Conservation (phyloP, 352 stramenopile species). For the Phytophthora agathidicida region DNA sequence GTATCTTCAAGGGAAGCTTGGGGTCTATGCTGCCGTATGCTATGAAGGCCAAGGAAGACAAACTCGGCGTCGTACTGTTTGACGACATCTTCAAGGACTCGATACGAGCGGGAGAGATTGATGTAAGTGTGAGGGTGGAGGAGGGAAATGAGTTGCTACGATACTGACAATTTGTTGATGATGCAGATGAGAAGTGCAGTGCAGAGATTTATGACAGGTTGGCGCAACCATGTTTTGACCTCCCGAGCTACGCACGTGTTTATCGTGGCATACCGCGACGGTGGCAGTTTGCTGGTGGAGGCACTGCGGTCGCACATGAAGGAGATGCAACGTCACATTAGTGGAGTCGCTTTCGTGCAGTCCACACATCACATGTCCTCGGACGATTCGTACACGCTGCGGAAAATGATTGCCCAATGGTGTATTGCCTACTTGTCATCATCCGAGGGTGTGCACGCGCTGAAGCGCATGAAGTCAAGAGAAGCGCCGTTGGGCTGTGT, state of each 20-base stretch:
- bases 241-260: conserved; percentile 74
- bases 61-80: conserved; percentile 69
- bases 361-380: conserved; percentile 64
- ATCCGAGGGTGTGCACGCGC: conserved; percentile 35
- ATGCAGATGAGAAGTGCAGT: conserved; percentile 60
- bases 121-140: conserved; percentile 39
- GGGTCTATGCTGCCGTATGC: conserved; percentile 82
- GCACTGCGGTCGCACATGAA: conserved; percentile 56
- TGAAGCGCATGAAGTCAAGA: conserved; percentile 61
- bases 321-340: conserved; percentile 75
- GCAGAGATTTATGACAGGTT: conserved; percentile 69
- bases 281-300: conserved; percentile 60
- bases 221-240: conserved; percentile 71
- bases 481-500: conserved; percentile 67
- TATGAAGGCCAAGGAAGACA: conserved; percentile 75
- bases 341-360: conserved; percentile 70
- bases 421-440: conserved; percentile 60
- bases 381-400: conserved; percentile 62
- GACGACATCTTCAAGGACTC: conserved; percentile 74
- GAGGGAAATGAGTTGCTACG: not conserved
- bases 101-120: conserved; percentile 47
- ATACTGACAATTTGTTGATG: conserved; percentile 12
- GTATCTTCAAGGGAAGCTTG: conserved; percentile 78
- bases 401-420: conserved; percentile 78
- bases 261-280: conserved; percentile 65